Conservation (phyloP, 495 filamentous ascomycete genomes). For the Lineolata rhizophorae region DNA sequence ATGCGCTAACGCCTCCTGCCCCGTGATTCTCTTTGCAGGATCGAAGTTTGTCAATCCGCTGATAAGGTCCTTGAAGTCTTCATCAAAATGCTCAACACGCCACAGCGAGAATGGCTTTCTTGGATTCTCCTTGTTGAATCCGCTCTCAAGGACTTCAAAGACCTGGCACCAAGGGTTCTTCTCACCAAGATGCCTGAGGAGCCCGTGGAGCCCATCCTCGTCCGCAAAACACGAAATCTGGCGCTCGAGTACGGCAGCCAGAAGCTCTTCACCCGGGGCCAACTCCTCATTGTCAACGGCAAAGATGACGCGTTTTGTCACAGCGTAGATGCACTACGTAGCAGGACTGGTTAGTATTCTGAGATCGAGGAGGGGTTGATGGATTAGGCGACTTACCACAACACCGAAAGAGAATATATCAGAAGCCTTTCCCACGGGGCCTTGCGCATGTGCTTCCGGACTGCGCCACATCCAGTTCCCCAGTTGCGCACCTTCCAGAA, state of each 20-base stretch:
- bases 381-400: constrained; percentile 11
- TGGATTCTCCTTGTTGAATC: constrained; percentile 18
- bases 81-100: too few species aligned
- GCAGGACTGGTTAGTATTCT: constrained; percentile 6
- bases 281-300: constrained; percentile 13
- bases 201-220: constrained; percentile 16
- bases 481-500: background rate
- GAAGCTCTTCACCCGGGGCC: constrained; percentile 22
- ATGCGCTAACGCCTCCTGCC: too few species aligned
- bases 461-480: background rate
- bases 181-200: constrained; percentile 17
- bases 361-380: constrained; percentile 3
- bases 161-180: constrained; percentile 20
- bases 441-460: background rate
- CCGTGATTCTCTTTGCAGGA: too few species aligned
- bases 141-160: constrained; percentile 16
- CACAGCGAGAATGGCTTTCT: constrained; percentile 15
- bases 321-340: constrained; percentile 15
- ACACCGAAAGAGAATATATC: background rate
- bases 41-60: constrained; percentile 3
- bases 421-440: background rate
- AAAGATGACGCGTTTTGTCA: constrained; percentile 14
- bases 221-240: constrained; percentile 30
- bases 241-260: constrained; percentile 23
- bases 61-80: constrained; percentile 21